Evolutionary conservation across 2,329 filamentous ascomycete species (phyloP).

Genomic region (Cercospora nicotianae): DNA sequence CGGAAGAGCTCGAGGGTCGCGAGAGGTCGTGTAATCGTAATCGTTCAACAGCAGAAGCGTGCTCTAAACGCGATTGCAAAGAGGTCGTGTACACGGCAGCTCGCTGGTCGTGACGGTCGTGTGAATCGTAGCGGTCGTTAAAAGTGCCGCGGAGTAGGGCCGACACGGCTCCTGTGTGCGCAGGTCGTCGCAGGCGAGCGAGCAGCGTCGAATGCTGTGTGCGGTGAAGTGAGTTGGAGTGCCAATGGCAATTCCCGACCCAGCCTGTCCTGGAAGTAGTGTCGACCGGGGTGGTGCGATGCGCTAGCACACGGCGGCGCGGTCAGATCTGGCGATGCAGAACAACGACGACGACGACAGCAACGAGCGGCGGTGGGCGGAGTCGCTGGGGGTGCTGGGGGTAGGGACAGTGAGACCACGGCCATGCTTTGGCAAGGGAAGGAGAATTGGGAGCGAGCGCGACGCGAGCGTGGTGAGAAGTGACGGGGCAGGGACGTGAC

Average conservation of each 20-base stretch:
- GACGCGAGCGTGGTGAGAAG: conserved; percentile 4
- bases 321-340: conserved; percentile 11
- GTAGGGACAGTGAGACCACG: conserved; percentile 15
- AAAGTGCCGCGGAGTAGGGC: conserved; percentile 41
- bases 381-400: not conserved
- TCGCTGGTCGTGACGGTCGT: conserved; percentile 44
- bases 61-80: conserved; percentile 52
- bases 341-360: not conserved
- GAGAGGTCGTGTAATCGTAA: conserved; percentile 39
- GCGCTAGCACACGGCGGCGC: conserved; percentile 2
- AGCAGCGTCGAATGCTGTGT: not conserved
- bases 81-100: conserved; percentile 48
- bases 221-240: not conserved
- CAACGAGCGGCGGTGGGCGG: not conserved
- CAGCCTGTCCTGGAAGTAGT: not conserved
- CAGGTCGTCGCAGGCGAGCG: conserved; percentile 11
- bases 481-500: conserved; percentile 3
- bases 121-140: conserved; percentile 56
- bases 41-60: conserved; percentile 37
- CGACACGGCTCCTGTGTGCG: conserved; percentile 44
- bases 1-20: conserved; percentile 55
- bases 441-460: not conserved
- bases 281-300: conserved; percentile 8
- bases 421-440: not conserved
- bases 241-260: conserved; percentile 15